Evolutionary conservation across 1,139 yeast genomes (phyloP).

Genomic region (Suhomyces wounanorum): DNA sequence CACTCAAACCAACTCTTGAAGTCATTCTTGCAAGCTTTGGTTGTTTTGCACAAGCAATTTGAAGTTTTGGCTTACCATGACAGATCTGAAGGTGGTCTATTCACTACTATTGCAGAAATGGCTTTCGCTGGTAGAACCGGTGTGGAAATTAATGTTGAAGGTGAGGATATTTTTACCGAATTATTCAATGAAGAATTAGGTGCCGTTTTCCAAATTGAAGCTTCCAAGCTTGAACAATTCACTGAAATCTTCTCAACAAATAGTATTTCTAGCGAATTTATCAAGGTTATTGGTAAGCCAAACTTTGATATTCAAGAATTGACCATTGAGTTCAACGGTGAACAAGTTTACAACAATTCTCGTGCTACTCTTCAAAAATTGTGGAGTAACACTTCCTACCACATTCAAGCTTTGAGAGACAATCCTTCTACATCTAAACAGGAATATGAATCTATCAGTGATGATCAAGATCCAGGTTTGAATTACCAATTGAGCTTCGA

Average conservation of each 20-base stretch:
- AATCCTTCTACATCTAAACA: conserved; percentile 89
- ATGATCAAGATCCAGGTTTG: conserved; percentile 89
- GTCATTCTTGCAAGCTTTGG: conserved; percentile 67
- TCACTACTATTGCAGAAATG: conserved; percentile 88
- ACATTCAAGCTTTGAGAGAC: conserved; percentile 89
- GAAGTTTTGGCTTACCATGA: conserved; percentile 92
- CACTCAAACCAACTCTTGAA: conserved; percentile 66
- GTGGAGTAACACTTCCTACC: conserved; percentile 90
- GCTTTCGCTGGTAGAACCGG: conserved; percentile 96
- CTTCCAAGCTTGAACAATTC: conserved; percentile 56
- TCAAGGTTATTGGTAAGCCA: conserved; percentile 71
- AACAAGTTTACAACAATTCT: conserved; percentile 49
- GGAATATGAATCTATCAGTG: conserved; percentile 73
- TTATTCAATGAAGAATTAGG: conserved; percentile 94
- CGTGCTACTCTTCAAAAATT: conserved; percentile 76
- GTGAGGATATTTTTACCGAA: conserved; percentile 45
- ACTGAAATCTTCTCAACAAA: conserved; percentile 52
- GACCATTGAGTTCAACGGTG: conserved; percentile 49
- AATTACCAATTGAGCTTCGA: conserved; percentile 75
- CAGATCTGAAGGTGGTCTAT: conserved; percentile 94
- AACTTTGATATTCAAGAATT: conserved; percentile 55
- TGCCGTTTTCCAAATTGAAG: conserved; percentile 86
- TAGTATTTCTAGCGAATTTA: conserved; percentile 55
- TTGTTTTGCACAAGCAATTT: conserved; percentile 66
- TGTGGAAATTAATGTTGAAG: conserved; percentile 40